Conservation (phyloP, 2,329 filamentous ascomycete genomes). For the Calonectria naviculata region DNA sequence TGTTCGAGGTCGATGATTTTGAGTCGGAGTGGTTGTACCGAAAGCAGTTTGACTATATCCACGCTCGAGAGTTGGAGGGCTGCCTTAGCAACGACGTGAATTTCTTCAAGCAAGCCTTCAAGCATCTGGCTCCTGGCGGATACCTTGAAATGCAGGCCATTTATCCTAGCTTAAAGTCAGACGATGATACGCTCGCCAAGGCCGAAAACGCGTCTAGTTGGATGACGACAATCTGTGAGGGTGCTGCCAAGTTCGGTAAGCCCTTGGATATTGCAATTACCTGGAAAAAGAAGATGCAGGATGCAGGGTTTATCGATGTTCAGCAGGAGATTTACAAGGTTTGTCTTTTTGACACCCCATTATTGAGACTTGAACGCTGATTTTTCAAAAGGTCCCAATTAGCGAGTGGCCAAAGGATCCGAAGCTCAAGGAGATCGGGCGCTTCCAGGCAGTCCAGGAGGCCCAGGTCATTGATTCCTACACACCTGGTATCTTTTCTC, state of each 20-base stretch:
- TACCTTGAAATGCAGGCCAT: conserved; percentile 3
- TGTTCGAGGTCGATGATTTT: conserved; percentile 16
- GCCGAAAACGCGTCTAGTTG: neutral
- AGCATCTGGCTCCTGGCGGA: neutral
- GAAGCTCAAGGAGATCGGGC: conserved; percentile 29
- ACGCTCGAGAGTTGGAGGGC: conserved; percentile 10
- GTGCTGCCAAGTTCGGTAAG: neutral
- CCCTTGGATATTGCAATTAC: neutral
- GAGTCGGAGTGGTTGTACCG: conserved; percentile 5
- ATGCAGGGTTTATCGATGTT: conserved; percentile 5
- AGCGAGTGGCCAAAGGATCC: conserved; percentile 24
- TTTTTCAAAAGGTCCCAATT: conserved; percentile 14
- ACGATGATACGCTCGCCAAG: neutral
- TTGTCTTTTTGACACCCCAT: neutral
- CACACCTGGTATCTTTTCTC: conserved; percentile 29
- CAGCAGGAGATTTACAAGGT: conserved; percentile 14
- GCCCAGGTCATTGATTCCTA: conserved; percentile 28
- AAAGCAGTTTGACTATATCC: conserved; percentile 5
- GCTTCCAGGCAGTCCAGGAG: conserved; percentile 26
- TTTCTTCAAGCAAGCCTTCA: conserved; percentile 1
- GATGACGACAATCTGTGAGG: conserved; percentile 1
- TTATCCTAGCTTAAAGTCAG: neutral
- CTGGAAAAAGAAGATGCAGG: conserved; percentile 9
- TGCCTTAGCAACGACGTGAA: neutral
- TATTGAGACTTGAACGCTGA: neutral